Conservation (phyloP, 139 green algal genomes). For the Tetraselmis chui region DNA sequence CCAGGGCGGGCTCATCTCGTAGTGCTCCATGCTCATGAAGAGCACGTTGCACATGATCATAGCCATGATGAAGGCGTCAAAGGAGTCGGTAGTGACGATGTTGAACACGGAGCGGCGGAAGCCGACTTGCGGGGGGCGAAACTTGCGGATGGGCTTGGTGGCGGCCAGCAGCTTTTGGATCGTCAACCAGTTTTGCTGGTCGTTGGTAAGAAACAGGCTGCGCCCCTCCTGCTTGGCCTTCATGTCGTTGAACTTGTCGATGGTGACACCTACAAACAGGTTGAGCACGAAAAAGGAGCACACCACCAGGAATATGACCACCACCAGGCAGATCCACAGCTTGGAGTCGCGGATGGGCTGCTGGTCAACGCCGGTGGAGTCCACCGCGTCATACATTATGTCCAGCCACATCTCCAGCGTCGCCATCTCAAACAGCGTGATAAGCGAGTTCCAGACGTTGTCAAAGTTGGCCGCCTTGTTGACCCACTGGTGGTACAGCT, state of each 20-base stretch:
- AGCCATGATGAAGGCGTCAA: constrained; percentile 46
- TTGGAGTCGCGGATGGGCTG: constrained; percentile 44
- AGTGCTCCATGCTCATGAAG: constrained; percentile 38
- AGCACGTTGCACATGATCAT: constrained; percentile 47
- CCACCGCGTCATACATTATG: constrained; percentile 24
- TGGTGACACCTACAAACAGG: too few species aligned
- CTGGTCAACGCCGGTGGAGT: constrained; percentile 34
- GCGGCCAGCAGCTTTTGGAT: constrained; percentile 41
- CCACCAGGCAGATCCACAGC: constrained; percentile 13
- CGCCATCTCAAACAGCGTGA: constrained; percentile 12
- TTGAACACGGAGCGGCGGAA: constrained; percentile 22
- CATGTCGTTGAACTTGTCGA: constrained; percentile 63
- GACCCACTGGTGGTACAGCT: constrained; percentile 9
- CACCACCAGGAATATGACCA: constrained; percentile 50
- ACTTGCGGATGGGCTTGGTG: constrained; percentile 9
- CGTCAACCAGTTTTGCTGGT: constrained; percentile 51
- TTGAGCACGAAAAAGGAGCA: constrained; percentile 29
- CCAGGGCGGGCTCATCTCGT: constrained; percentile 31
- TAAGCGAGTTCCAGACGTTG: constrained; percentile 4
- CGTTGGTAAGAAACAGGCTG: constrained; percentile 37
- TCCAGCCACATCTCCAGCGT: constrained; percentile 2
- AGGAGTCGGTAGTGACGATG: constrained; percentile 26
- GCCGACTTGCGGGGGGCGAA: constrained; percentile 10
- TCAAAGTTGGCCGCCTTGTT: constrained; percentile 6
- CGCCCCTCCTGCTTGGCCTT: constrained; percentile 35